Conservation (phyloP, 257 asterid species). For the Asclepias syriaca region DNA sequence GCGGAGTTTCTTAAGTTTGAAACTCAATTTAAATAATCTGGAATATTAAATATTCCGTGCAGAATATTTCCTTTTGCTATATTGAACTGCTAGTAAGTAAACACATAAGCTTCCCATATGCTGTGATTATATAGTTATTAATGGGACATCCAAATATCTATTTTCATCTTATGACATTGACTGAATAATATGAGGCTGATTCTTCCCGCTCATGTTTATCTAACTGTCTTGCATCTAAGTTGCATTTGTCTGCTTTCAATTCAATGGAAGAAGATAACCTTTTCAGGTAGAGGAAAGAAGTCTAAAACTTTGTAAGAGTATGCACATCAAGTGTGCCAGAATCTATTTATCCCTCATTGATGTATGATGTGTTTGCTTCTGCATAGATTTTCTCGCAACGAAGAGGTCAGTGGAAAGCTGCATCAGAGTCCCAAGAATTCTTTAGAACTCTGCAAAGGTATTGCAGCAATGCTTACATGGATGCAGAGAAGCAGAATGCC, state of each 20-base stretch:
- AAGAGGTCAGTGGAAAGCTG: slow-evolving; percentile 99
- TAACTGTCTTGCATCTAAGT: background rate
- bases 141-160: background rate
- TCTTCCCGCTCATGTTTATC: background rate
- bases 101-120: background rate
- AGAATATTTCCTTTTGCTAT: background rate
- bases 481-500: slow-evolving; percentile 87
- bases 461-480: slow-evolving; percentile 94
- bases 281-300: background rate
- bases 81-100: background rate
- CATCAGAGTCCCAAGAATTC: slow-evolving; percentile 93
- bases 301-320: background rate
- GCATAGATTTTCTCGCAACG: slow-evolving; percentile 82
- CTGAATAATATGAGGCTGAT: background rate
- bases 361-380: slow-evolving; percentile 6
- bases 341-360: slow-evolving; percentile 8
- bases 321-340: background rate
- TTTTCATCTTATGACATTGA: background rate
- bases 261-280: background rate
- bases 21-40: background rate
- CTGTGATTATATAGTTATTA: background rate
- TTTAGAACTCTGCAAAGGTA: slow-evolving; percentile 94
- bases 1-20: background rate
- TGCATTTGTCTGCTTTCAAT: background rate
- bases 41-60: background rate